Evolutionary conservation across 169 alveolate genomes (phyloP), one percentile per base, ranked within the genome.

Genomic region (Amoebophrya sp.): DNA sequence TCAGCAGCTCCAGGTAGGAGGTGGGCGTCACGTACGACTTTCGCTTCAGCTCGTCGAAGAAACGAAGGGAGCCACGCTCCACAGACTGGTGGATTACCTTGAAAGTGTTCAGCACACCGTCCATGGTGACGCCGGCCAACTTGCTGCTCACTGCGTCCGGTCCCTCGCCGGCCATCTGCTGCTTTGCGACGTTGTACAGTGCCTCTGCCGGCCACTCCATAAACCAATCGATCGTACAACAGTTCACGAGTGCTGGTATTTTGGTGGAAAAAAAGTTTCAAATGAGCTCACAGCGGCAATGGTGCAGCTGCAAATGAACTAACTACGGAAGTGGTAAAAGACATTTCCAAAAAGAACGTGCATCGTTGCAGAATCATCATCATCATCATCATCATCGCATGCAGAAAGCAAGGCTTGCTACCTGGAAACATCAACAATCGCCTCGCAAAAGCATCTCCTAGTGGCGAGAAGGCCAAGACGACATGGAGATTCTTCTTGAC

Each of bases 181-280:
- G 98, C 91, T 95, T 94, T 54, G 98, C 99, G 53, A 97, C 99
- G 91, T 96, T 95, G 91, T 96, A 94, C 77, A 97, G 94, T 35
- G 98, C 98, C 93, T 96, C 99, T 92, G 96, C 99, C 29, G 99
- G 99, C 99, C 99, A 97, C 93, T 97, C 98, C 14, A 98, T 95
- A 92, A 97, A 97, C 99, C 99, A 97, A 94, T 97, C 98, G 53
- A 97, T 96, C 91, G 98, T 97, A 94, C 98, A 97, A 92, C 98
- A 97, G 91, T 97, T 97, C 35, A 97, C 98, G 77, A 97, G 96
- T 39, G 98, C 96, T 23, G 92, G 92, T 77, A 89, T 66, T 89
- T 89, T 92, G 32, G 92, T 91, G 38, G 89, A 77, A 7, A 92
- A 91, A 66, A 14, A 23, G 90, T n/a, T n/a, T n/a, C n/a, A n/a